Evolutionary conservation across 352 stramenopile species (phyloP), one percentile per base, ranked within the genome.

Genomic region (Pythium aquatile): DNA sequence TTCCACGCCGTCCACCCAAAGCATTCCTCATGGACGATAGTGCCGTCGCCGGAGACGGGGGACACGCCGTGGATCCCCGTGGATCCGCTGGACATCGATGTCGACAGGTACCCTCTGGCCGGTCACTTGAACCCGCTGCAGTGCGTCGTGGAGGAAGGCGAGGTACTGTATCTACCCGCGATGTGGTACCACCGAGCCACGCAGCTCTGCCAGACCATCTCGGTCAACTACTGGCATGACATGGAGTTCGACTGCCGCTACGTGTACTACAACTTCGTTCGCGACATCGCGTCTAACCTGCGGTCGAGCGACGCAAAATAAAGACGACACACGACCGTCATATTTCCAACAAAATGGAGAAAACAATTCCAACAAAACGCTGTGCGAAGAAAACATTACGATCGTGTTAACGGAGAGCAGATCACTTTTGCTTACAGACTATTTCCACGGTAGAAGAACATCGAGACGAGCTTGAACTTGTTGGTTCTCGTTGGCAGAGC

Each of bases 171-270:
- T 61, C 56, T 93, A 53, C 86, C 86, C 10, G 82, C 83, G 33
- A 82, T 95, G 71, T 95, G 86, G 86, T 95, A 93, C 65, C 86
- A 95, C 65, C 84, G 83, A 42, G 86, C 83, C 14, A 86, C 86
- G 16, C 83, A 95, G 53, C 66, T 89, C n/a, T 78, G 74, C 42
- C 48, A 73, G 20, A 95, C 86, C 7, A 88, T 95, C 24, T 88
- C 86, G 46, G 83, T 95, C n/a, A 95, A 95, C 57, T 95, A 95
- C 69, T 95, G 86, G 86, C 86, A 95, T 55, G 86, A 95, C 71
- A 95, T 95, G 86, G 77, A 91, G 51, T 95, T 95, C 44, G 84
- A 95, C 69, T 91, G 79, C 67, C 83, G 81, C 42, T 95, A 91
- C 62, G 83, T 92, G 16, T 95, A 95, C 74, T 95, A 88, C 68